Conservation (phyloP, 106 monocot species). For the Gastrodia elata region DNA sequence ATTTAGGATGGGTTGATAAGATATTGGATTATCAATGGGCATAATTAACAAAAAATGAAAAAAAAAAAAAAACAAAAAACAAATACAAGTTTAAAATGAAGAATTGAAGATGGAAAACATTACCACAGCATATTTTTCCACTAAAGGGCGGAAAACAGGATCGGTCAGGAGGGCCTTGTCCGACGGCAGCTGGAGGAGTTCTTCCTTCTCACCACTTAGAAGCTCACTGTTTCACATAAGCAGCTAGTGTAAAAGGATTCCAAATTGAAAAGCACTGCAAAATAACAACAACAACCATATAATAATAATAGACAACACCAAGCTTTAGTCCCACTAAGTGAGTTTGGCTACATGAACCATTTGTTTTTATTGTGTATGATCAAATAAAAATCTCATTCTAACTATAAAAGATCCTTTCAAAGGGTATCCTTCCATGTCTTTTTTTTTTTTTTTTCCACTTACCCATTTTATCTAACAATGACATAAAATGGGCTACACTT, state of each 20-base stretch:
- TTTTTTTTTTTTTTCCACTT: too few relatives aligned
- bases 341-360: not conserved
- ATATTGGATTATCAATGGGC: not conserved
- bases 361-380: too few relatives aligned
- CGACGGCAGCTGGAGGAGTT: slow-evolving; percentile 67
- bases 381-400: too few relatives aligned
- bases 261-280: not conserved
- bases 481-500: too few relatives aligned
- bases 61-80: too few relatives aligned
- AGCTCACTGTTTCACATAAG: slow-evolving; percentile 55
- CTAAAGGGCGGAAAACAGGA: slow-evolving; percentile 73
- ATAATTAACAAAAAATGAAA: too few relatives aligned
- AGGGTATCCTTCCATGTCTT: too few relatives aligned
- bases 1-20: not conserved
- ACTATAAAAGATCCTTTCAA: too few relatives aligned
- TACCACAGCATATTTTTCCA: slow-evolving; percentile 80
- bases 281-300: not conserved
- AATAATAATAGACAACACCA: too few relatives aligned
- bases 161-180: slow-evolving; percentile 83
- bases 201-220: slow-evolving; percentile 79
- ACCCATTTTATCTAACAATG: too few relatives aligned
- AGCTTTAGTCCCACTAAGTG: too few relatives aligned
- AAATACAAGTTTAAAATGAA: not conserved
- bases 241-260: not conserved
- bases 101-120: not conserved